These are phyloP conservation scores for Fusarium sp. DNA, from an alignment of 2,329 filamentous ascomycete genomes.

Conservation along the genomic window DNA sequence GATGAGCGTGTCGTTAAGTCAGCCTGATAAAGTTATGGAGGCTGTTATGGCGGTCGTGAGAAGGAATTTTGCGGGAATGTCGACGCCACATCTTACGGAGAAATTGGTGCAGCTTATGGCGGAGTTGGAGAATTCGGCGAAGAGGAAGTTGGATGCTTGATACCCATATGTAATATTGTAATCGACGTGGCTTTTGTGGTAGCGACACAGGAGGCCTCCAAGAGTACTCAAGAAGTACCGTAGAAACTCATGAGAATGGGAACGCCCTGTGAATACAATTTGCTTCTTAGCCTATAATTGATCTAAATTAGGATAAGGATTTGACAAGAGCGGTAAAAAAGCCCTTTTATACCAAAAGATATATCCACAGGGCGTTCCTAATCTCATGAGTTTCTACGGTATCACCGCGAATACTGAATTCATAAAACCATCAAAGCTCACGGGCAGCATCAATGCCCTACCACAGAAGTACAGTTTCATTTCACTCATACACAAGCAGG, in stretches of 20 bases:
- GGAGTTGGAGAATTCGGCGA: slow-evolving; percentile 31
- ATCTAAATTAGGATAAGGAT: too few species aligned
- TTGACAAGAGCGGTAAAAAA: too few species aligned
- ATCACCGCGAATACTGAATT: neutral
- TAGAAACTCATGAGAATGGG: too few species aligned
- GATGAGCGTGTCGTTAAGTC: slow-evolving; percentile 17
- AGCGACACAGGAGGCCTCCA: too few species aligned
- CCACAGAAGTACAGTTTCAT: rapidly evolving
- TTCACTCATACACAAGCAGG: neutral
- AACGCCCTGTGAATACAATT: too few species aligned
- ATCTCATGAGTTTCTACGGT: too few species aligned
- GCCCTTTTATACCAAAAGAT: too few species aligned
- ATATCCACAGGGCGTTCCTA: too few species aligned
- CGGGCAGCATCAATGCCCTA: neutral
- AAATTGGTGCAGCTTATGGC: slow-evolving; percentile 35
- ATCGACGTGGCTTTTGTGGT: neutral
- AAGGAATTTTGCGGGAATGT: slow-evolving; percentile 13
- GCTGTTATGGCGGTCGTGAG: slow-evolving; percentile 19
- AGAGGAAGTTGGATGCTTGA: slow-evolving; percentile 28
- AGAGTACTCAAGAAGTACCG: too few species aligned
- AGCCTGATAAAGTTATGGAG: slow-evolving; percentile 31
- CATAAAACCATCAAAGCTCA: too few species aligned
- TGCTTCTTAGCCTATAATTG: too few species aligned
- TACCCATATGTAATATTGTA: neutral
- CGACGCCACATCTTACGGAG: slow-evolving; percentile 25